Evolutionary conservation across 768 basidiomycete genomes (phyloP).

Genomic region (Stropharia rugosoannulata): DNA sequence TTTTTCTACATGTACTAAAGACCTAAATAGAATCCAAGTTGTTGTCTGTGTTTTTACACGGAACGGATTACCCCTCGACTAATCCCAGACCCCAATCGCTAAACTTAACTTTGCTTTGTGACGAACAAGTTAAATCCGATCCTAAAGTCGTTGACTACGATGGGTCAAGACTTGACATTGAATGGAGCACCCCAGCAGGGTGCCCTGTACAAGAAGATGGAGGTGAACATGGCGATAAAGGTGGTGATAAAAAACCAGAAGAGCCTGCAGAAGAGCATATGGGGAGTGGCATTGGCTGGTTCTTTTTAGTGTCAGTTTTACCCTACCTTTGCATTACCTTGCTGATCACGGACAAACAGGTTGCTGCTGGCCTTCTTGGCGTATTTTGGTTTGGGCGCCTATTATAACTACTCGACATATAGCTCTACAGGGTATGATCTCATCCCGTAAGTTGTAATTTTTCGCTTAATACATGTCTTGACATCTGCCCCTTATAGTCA

Average conservation of each 20-base stretch:
- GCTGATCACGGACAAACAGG: slow-evolving; percentile 29
- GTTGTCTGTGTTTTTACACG: slow-evolving; percentile 56
- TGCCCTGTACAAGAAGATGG: slow-evolving; percentile 43
- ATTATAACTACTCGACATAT: slow-evolving; percentile 87
- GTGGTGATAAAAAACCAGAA: slow-evolving; percentile 21
- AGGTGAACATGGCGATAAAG: slow-evolving; percentile 27
- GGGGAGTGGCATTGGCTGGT: slow-evolving; percentile 84
- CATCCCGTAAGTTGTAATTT: slow-evolving; percentile 62
- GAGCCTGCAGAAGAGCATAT: slow-evolving; percentile 34
- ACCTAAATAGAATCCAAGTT: slow-evolving; percentile 47
- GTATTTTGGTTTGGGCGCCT: slow-evolving; percentile 80
- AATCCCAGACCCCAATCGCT: slow-evolving; percentile 54
- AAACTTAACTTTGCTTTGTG: slow-evolving; percentile 62
- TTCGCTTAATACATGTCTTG: slow-evolving; percentile 3
- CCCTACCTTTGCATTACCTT: neutral
- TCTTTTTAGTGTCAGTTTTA: slow-evolving; percentile 74
- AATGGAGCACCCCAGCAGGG: slow-evolving; percentile 63
- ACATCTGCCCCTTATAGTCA: slow-evolving; percentile 47
- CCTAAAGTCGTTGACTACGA: slow-evolving; percentile 64
- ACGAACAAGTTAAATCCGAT: slow-evolving; percentile 34
- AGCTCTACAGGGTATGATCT: slow-evolving; percentile 82
- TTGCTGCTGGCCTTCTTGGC: slow-evolving; percentile 60
- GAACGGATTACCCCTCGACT: slow-evolving; percentile 57
- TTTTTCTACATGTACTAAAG: neutral
- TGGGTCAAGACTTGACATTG: slow-evolving; percentile 47